Evolutionary conservation across 176 grass and related monocot genomes (phyloP), one percentile per base, ranked within the genome.

Genomic region (Neostapfia colusana): DNA sequence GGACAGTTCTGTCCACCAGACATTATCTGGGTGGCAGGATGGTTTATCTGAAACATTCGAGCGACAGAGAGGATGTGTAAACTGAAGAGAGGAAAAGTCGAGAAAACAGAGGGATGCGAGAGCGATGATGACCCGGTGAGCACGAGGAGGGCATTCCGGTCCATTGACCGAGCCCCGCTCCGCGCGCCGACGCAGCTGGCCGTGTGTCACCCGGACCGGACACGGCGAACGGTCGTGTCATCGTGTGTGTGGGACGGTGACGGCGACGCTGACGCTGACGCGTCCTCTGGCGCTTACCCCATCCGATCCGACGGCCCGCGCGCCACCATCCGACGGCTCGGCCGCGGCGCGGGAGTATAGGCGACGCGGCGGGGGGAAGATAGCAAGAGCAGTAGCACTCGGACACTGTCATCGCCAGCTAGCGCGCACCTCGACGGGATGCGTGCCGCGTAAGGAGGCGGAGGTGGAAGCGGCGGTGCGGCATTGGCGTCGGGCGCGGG

Each of bases 201-300:
- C 55, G 55, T 58, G 55, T 58, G 55, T 23, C 55, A 26, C 55
- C 25, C 23, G 10, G 54, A 57, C 25, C 23, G 10, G 54, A 57
- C 54, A 57, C 54, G 21, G 21, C 21, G 2, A 25, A 11, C 54
- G 10, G 23, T 58, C 54, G 0, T 25, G 21, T 24, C 9, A n/a
- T n/a, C n/a, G n/a, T n/a, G n/a, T n/a, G n/a, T n/a, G n/a, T n/a
- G 54, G 24, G 20, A 7, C n/a, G n/a, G n/a, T n/a, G n/a, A 56
- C 51, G 51, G 51, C 28, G n/a, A 56, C 51, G 51, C 20, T 18
- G 51, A 76, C 75, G 73, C 44, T 82, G 85, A 87, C 73, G 28
- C 50, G 4, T 31, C 4, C 63, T 12, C 79, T 16, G 56, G 15
- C 62, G 1, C 2, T 3, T 2, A 3, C 4, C 38, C 70, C 18